Evolutionary conservation across 345 rosid species (phyloP).

Genomic region (Cardamine chenopodiifolia): DNA sequence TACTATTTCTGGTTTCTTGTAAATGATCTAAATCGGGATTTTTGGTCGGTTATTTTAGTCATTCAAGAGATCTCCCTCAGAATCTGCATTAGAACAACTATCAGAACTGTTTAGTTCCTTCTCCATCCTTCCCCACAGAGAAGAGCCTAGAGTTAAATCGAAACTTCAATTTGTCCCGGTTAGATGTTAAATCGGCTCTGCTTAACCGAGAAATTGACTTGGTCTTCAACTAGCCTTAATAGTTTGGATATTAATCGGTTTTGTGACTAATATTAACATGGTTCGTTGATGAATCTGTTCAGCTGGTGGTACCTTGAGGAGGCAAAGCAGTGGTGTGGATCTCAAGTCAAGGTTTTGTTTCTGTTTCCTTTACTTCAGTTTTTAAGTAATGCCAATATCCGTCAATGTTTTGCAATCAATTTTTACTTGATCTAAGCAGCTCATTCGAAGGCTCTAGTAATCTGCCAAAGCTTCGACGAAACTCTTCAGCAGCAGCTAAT

Average conservation of each 20-base stretch:
- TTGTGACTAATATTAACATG: background rate
- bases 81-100: constrained; percentile 74
- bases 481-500: constrained; percentile 72
- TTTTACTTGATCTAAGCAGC: constrained; percentile 43
- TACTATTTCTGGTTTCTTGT: background rate
- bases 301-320: constrained; percentile 62
- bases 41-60: constrained; percentile 43
- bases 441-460: constrained; percentile 52
- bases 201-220: background rate
- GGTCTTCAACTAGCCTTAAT: background rate
- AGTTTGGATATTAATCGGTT: background rate
- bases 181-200: background rate
- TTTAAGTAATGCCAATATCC: background rate
- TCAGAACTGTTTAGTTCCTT: constrained; percentile 76
- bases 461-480: constrained; percentile 61
- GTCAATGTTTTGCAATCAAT: background rate
- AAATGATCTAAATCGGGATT: background rate
- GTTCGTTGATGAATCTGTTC: constrained; percentile 8
- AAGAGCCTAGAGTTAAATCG: constrained; percentile 57
- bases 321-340: constrained; percentile 77
- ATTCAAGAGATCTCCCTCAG: constrained; percentile 75
- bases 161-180: background rate
- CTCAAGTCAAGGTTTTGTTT: constrained; percentile 57
- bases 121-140: constrained; percentile 61
- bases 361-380: background rate